Evolutionary conservation across 306 rosid species (phyloP).

Genomic region (Trifolium pratense): DNA sequence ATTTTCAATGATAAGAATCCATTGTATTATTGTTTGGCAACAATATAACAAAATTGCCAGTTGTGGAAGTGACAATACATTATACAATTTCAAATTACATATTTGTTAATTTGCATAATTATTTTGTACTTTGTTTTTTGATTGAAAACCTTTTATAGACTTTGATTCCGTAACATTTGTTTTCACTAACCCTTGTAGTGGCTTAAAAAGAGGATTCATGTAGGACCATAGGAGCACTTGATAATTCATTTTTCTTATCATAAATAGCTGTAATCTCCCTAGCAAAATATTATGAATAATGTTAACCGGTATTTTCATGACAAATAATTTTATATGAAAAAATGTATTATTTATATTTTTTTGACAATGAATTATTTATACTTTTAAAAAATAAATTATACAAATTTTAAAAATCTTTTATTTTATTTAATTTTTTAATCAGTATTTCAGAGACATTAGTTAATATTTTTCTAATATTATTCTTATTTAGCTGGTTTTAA

Average conservation of each 20-base stretch:
- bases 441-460: too few species aligned
- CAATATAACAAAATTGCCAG: slow-evolving; percentile 46
- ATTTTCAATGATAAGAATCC: slow-evolving; percentile 30
- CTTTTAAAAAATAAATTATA: too few species aligned
- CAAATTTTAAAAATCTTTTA: too few species aligned
- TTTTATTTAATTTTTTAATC: too few species aligned
- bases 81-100: neutral
- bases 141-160: slow-evolving; percentile 38
- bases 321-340: too few species aligned
- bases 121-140: slow-evolving; percentile 25
- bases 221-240: slow-evolving; percentile 44
- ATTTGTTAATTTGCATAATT: slow-evolving; percentile 20
- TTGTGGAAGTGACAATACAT: slow-evolving; percentile 44
- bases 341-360: too few species aligned
- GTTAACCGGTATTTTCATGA: too few species aligned
- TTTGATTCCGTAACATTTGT: slow-evolving; percentile 31
- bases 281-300: slow-evolving; percentile 42
- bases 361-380: too few species aligned
- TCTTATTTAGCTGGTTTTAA: slow-evolving; percentile 42
- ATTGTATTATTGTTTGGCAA: slow-evolving; percentile 45
- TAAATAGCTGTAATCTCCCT: slow-evolving; percentile 37
- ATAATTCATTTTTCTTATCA: slow-evolving; percentile 21
- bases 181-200: slow-evolving; percentile 37
- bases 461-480: neutral
- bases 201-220: slow-evolving; percentile 45